Conservation (phyloP, 129 eudicot species). For the Flaveria ramosissima region DNA sequence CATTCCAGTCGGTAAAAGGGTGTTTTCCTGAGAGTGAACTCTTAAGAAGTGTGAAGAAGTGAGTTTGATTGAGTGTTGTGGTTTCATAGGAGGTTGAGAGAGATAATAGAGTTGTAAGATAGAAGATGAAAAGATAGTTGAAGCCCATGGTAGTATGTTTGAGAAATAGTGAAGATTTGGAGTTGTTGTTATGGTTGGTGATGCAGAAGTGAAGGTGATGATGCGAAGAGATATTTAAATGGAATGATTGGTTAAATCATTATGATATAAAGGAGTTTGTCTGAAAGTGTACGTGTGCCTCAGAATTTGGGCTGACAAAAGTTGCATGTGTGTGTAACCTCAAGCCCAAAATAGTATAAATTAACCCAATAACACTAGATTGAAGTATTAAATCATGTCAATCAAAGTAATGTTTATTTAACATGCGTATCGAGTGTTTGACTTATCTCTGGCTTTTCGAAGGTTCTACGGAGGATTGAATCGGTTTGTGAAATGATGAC, state of each 20-base stretch:
- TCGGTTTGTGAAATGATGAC: no score
- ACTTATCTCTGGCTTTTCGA: no score
- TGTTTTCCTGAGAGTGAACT: slow-evolving; percentile 49
- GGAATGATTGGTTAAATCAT: slow-evolving; percentile 52
- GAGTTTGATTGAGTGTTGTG: slow-evolving; percentile 41
- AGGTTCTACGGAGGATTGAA: no score
- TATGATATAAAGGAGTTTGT: slow-evolving; percentile 13
- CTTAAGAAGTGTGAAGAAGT: slow-evolving; percentile 60
- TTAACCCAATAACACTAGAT: no score
- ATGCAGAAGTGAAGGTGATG: slow-evolving; percentile 48
- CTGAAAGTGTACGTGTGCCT: neutral
- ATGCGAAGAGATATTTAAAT: slow-evolving; percentile 65
- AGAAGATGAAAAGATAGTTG: slow-evolving; percentile 34
- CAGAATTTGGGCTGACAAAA: no score
- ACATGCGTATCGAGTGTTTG: no score
- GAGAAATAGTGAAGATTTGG: slow-evolving; percentile 9
- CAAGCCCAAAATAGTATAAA: neutral
- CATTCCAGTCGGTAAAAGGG: slow-evolving; percentile 50
- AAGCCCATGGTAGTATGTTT: slow-evolving; percentile 44
- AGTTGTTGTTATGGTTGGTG: slow-evolving; percentile 38
- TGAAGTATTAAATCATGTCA: no score
- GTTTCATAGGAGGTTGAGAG: slow-evolving; percentile 34
- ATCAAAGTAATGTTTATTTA: no score
- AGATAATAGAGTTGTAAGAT: slow-evolving; percentile 36
- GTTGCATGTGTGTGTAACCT: neutral